These are phyloP conservation scores for Talaromyces borbonicus DNA, from an alignment of 495 filamentous ascomycete genomes.

Conservation along the genomic window DNA sequence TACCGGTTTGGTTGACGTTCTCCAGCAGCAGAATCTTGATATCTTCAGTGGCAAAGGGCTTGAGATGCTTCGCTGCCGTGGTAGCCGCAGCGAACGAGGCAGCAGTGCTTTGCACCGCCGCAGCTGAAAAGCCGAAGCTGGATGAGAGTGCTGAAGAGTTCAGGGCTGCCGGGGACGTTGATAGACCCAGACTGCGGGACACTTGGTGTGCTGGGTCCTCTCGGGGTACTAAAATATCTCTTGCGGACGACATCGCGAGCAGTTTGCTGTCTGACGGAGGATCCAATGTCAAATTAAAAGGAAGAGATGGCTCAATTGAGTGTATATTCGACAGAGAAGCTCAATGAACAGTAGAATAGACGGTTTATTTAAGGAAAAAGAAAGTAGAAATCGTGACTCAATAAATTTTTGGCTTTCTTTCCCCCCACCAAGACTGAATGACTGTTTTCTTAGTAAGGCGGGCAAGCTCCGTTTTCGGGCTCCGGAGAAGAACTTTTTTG, in stretches of 20 bases:
- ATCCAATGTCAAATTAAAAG: no score
- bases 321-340: neutral
- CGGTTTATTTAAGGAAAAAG: neutral
- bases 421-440: no score
- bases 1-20: slow-evolving; percentile 87
- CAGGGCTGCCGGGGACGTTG: slow-evolving; percentile 52
- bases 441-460: no score
- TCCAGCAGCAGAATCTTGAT: slow-evolving; percentile 94
- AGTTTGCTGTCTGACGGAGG: neutral
- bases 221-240: slow-evolving; percentile 25
- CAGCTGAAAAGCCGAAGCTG: slow-evolving; percentile 27
- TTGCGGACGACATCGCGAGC: slow-evolving; percentile 9
- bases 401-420: neutral
- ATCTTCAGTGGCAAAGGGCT: slow-evolving; percentile 90
- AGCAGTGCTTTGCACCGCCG: slow-evolving; percentile 16
- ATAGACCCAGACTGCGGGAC: slow-evolving; percentile 45
- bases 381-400: slow-evolving; percentile 1
- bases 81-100: slow-evolving; percentile 14
- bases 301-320: neutral
- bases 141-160: slow-evolving; percentile 59
- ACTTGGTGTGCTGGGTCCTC: slow-evolving; percentile 27
- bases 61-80: slow-evolving; percentile 62
- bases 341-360: neutral
- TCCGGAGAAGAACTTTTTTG: slow-evolving; percentile 2
- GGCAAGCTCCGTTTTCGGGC: slow-evolving; percentile 8